Evolutionary conservation across 345 rosid species (phyloP).

Genomic region (Kandelia obovata): DNA sequence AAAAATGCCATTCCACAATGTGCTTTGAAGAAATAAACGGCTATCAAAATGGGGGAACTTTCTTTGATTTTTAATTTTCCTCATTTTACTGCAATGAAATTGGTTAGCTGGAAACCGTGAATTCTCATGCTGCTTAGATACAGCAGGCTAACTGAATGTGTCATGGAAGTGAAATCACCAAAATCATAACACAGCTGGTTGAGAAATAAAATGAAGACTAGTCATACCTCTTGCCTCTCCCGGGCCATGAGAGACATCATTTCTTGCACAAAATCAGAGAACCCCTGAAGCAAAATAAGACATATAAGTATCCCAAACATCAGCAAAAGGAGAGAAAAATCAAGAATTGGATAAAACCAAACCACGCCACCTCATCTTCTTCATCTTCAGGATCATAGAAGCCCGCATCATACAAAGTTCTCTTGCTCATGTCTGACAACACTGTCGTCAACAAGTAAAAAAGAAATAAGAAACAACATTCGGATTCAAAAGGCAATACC

Average conservation of each 20-base stretch:
- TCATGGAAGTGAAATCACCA: background rate
- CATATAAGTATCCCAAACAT: background rate
- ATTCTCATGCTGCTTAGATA: no score
- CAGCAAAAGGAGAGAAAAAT: background rate
- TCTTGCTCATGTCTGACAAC: constrained; percentile 49
- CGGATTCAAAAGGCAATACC: background rate
- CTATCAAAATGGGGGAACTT: no score
- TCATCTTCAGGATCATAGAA: constrained; percentile 44
- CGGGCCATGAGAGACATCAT: constrained; percentile 47
- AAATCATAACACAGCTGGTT: background rate
- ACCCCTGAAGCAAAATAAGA: constrained; percentile 35
- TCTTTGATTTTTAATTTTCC: no score
- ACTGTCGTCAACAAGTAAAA: constrained; percentile 25
- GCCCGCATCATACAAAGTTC: constrained; percentile 47
- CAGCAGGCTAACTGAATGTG: background rate
- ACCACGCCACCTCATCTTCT: constrained; percentile 41
- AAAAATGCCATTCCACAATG: no score
- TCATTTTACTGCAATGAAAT: no score
- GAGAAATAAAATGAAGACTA: no score
- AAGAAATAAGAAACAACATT: background rate
- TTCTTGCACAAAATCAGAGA: constrained; percentile 51
- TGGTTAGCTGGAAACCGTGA: no score
- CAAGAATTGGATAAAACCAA: no score
- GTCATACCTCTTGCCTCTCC: constrained; percentile 36
- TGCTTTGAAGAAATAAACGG: no score